Evolutionary conservation across 2,329 filamentous ascomycete species (phyloP).

Genomic region (Calonectria honghensis): DNA sequence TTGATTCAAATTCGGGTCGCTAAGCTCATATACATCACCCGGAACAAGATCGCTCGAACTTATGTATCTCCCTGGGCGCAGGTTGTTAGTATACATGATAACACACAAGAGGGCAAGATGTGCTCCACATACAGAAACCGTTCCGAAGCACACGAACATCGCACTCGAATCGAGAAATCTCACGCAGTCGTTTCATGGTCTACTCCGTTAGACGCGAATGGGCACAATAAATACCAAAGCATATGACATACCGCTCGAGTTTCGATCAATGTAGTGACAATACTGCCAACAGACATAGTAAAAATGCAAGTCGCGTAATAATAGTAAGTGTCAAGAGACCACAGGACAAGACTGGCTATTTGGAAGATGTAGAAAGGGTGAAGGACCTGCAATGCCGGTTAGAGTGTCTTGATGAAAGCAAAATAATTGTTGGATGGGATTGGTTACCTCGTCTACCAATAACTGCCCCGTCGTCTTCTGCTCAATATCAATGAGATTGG

Average conservation of each 20-base stretch:
- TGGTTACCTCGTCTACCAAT: slow-evolving; percentile 86
- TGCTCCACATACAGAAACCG: slow-evolving; percentile 85
- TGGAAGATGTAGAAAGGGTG: slow-evolving; percentile 99
- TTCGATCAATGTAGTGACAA: slow-evolving; percentile 90
- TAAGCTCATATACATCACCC: slow-evolving; percentile 97
- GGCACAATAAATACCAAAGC: neutral
- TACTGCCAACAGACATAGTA: slow-evolving; percentile 93
- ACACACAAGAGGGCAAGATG: neutral
- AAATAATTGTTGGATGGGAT: neutral
- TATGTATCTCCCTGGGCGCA: slow-evolving; percentile 82
- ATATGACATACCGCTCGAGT: slow-evolving; percentile 81
- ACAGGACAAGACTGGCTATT: slow-evolving; percentile 92
- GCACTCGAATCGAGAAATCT: slow-evolving; percentile 96
- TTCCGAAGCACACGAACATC: slow-evolving; percentile 94
- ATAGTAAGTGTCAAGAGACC: slow-evolving; percentile 97
- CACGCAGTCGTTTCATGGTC: slow-evolving; percentile 92
- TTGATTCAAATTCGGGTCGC: slow-evolving; percentile 90
- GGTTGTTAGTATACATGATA: slow-evolving; percentile 9
- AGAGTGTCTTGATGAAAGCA: neutral
- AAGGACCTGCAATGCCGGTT: slow-evolving; percentile 76
- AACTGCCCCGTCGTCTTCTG: slow-evolving; percentile 90
- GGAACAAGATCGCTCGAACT: slow-evolving; percentile 92
- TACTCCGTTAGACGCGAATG: slow-evolving; percentile 56
- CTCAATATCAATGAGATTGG: slow-evolving; percentile 93
- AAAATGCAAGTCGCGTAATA: slow-evolving; percentile 98